A percentile compares a stretch with the other conserved stretches of the same genome.
Conservation (phyloP, 1,284 basidiomycete species). For the Melampsora abietis-canadensis region DNA sequence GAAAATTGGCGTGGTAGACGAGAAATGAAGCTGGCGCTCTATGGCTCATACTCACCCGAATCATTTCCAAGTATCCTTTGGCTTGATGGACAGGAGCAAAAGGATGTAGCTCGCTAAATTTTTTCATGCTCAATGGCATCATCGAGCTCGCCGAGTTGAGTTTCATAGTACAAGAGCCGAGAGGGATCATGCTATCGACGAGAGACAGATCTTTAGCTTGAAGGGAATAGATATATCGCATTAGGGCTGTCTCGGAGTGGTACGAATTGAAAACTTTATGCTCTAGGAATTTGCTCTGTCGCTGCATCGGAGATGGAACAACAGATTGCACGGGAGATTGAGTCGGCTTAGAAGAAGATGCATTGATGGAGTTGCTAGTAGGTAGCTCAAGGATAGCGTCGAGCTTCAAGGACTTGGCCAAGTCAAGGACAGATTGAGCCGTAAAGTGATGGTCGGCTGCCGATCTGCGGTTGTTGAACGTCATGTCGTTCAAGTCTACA, state of each 20-base stretch:
- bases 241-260: constrained; percentile 96
- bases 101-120: constrained; percentile 84
- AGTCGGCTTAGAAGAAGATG: constrained; percentile 7
- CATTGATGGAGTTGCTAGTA: constrained; percentile 8
- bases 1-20: neutral
- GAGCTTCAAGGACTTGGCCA: constrained; percentile 45
- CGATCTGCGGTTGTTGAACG: constrained; percentile 39
- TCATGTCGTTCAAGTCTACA: constrained; percentile 55
- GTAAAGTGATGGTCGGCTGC: constrained; percentile 46
- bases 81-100: constrained; percentile 89
- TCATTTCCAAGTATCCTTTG: constrained; percentile 65
- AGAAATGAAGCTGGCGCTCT: neutral
- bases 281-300: constrained; percentile 72
- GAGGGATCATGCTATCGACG: constrained; percentile 92
- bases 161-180: constrained; percentile 82
- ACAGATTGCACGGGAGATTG: constrained; percentile 29
- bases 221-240: constrained; percentile 73
- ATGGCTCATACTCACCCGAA: constrained; percentile 13
- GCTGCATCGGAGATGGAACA: constrained; percentile 57
- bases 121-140: constrained; percentile 91
- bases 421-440: constrained; percentile 53
- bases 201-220: constrained; percentile 92
- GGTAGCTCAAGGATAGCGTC: constrained; percentile 16
- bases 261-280: constrained; percentile 85
- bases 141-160: constrained; percentile 94